Percentiles rank a stretch among this genome's conserved stretches.
Conservation (phyloP, 208 protist genomes). For the Acanthamoeba lenticulata region DNA sequence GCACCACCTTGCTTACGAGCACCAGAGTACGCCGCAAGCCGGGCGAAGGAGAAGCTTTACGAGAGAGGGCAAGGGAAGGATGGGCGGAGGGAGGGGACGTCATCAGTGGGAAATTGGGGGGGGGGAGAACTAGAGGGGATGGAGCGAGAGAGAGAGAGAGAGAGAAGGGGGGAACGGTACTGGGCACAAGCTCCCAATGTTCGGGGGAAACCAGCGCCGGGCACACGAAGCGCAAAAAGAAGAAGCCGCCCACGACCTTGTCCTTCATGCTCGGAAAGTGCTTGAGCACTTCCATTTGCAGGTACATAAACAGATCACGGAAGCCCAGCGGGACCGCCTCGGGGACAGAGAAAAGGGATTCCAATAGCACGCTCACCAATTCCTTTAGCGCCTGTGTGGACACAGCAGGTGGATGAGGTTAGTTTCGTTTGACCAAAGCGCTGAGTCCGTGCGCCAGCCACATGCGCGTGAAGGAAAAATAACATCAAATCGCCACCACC, state of each 20-base stretch:
- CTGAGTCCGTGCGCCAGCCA: too few species aligned
- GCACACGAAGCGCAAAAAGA: constrained; percentile 67
- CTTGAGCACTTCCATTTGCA: not conserved
- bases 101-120: not conserved
- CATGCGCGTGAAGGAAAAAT: not conserved
- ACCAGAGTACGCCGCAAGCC: not conserved
- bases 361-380: not conserved
- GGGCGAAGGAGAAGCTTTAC: not conserved
- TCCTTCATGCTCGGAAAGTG: constrained; percentile 34
- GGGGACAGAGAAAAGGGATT: not conserved
- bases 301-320: not conserved
- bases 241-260: constrained; percentile 62
- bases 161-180: not conserved
- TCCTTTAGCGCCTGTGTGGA: not conserved
- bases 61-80: not conserved
- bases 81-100: not conserved
- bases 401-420: not conserved
- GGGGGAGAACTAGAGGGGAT: not conserved
- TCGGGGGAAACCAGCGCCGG: constrained; percentile 44
- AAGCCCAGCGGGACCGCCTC: not conserved
- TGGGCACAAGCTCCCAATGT: not conserved
- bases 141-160: not conserved
- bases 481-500: not conserved
- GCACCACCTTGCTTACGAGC: constrained; percentile 23
- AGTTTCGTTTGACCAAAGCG: not conserved